A percentile compares a stretch with the other conserved stretches of the same genome.
These are phyloP conservation scores for Aspergillus incahuasiensis DNA, from an alignment of 495 filamentous ascomycete genomes.

Conservation along the genomic window DNA sequence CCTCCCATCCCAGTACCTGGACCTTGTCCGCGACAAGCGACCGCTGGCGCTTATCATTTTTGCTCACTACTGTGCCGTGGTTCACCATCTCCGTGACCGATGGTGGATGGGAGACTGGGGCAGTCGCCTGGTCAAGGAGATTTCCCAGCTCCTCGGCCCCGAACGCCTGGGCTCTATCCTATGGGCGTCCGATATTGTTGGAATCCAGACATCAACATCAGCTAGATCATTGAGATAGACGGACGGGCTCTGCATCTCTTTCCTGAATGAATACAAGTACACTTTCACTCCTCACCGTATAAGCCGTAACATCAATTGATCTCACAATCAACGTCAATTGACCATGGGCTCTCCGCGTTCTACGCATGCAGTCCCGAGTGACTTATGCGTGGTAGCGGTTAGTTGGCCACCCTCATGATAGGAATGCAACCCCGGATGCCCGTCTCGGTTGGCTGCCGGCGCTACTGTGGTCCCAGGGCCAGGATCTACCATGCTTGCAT, in stretches of 20 bases:
- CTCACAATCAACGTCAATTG: too few relatives aligned
- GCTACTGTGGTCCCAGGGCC: too few relatives aligned
- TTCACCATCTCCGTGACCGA: conserved; percentile 2
- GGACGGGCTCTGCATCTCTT: background rate
- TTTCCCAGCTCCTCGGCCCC: background rate
- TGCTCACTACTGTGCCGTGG: conserved; percentile 2
- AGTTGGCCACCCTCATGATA: too few relatives aligned
- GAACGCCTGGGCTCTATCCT: background rate
- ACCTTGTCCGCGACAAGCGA: background rate
- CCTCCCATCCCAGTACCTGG: background rate
- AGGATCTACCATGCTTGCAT: too few relatives aligned
- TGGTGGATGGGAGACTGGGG: conserved; percentile 6
- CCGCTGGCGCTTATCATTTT: conserved; percentile 1
- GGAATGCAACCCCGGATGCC: too few relatives aligned
- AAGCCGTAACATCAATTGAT: too few relatives aligned
- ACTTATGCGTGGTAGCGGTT: too few relatives aligned
- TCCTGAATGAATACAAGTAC: background rate
- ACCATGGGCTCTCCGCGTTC: too few relatives aligned
- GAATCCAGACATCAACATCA: conserved; percentile 1
- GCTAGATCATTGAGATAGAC: too few relatives aligned
- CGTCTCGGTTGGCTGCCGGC: too few relatives aligned
- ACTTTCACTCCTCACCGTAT: too few relatives aligned
- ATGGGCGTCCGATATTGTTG: background rate
- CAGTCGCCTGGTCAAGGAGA: conserved; percentile 5
- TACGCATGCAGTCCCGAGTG: too few relatives aligned